A percentile compares a stretch with the other conserved stretches of the same genome.
Conservation (phyloP, 2,329 filamentous ascomycete species). For the Cladorrhinum sp. region DNA sequence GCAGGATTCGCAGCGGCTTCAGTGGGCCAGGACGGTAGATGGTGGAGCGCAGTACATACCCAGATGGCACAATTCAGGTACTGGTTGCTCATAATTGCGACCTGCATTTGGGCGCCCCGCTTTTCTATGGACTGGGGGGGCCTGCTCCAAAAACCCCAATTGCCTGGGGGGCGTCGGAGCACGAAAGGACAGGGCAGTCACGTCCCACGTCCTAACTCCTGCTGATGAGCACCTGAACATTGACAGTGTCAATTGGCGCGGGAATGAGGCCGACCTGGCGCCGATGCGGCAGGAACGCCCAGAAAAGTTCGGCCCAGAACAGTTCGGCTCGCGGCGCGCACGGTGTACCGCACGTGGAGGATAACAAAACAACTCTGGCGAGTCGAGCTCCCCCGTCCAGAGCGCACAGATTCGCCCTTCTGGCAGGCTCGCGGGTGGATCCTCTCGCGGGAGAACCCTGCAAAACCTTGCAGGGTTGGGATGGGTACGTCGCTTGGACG, state of each 20-base stretch:
- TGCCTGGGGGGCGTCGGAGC: constrained; percentile 19
- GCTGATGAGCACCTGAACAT: constrained; percentile 3
- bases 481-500: constrained; percentile 21
- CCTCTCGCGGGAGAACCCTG: constrained; percentile 2
- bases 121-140: constrained; percentile 13
- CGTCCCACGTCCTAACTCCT: neutral
- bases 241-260: constrained; percentile 24
- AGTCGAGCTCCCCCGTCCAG: neutral
- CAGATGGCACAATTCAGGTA: constrained; percentile 31
- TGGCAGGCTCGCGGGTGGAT: constrained; percentile 4
- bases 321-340: constrained; percentile 6
- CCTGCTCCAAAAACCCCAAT: constrained; percentile 13
- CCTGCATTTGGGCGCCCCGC: constrained; percentile 24
- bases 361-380: neutral
- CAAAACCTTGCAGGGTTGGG: constrained; percentile 12
- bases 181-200: constrained; percentile 2
- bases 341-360: constrained; percentile 12
- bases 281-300: constrained; percentile 10
- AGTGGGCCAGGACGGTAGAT: constrained; percentile 14
- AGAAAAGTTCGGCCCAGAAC: neutral
- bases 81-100: constrained; percentile 26
- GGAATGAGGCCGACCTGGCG: constrained; percentile 20
- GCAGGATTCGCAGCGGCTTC: constrained; percentile 24
- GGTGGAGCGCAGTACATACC: constrained; percentile 29
- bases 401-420: constrained; percentile 4